Conservation (phyloP, 352 stramenopile genomes). For the Phytopythium litorale region DNA sequence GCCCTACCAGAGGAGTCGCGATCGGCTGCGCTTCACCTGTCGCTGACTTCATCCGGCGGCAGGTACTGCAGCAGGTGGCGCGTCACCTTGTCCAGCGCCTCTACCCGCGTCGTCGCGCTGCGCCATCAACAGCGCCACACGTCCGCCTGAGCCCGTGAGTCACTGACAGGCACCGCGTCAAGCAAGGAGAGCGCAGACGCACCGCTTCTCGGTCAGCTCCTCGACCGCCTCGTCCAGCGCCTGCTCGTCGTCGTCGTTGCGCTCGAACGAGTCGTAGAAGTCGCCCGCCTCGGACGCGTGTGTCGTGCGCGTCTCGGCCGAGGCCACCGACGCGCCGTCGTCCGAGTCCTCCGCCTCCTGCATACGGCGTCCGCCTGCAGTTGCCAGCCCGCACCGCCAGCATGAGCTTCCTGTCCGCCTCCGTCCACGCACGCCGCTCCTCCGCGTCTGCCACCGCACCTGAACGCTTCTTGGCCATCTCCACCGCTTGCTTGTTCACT, state of each 20-base stretch:
- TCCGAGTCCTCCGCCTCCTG: conserved; percentile 68
- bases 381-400: conserved; percentile 3
- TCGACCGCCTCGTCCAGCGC: conserved; percentile 72
- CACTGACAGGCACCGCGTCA: background rate
- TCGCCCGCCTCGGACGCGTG: conserved; percentile 60
- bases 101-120: conserved; percentile 70
- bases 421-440: no score
- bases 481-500: background rate
- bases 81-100: conserved; percentile 64
- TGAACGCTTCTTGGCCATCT: conserved; percentile 68
- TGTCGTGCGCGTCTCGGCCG: conserved; percentile 61
- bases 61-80: conserved; percentile 65
- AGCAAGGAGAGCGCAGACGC: background rate
- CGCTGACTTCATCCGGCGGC: conserved; percentile 55
- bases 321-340: conserved; percentile 62
- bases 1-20: background rate
- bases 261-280: conserved; percentile 64
- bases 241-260: conserved; percentile 57
- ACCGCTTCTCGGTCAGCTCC: conserved; percentile 79
- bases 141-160: conserved; percentile 1
- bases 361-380: conserved; percentile 48
- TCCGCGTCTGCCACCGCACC: conserved; percentile 20
- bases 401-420: background rate
- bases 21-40: conserved; percentile 37
- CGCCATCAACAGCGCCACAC: background rate